A percentile compares a stretch with the other conserved stretches of the same genome.
phyloP scores from a whole-genome alignment of 371 early-diverging fungal species.

The Saksenaea oblongispora region DNA sequence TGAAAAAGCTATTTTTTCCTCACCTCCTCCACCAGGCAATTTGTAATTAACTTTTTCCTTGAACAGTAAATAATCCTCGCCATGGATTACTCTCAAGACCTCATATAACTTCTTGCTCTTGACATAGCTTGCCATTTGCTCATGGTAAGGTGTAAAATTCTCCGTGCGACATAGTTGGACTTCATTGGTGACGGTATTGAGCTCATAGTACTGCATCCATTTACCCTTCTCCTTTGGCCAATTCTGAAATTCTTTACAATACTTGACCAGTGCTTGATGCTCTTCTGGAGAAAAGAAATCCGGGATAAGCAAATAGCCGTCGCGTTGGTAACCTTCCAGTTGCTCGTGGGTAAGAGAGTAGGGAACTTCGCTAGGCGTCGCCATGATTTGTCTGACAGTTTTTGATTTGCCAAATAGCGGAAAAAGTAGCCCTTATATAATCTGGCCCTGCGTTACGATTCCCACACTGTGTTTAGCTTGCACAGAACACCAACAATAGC shows the following conservation, averaged over 20 bases:
- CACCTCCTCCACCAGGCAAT: conserved; percentile 58
- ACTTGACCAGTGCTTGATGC: conserved; percentile 30
- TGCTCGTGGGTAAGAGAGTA: conserved; percentile 45
- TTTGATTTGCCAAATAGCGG: neutral
- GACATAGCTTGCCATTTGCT: conserved; percentile 38
- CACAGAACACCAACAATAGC: no score
- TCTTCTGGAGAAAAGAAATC: conserved; percentile 52
- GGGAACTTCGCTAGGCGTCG: conserved; percentile 18
- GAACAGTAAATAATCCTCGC: conserved; percentile 54
- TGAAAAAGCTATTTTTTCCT: neutral
- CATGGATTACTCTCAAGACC: conserved; percentile 45
- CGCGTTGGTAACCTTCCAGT: conserved; percentile 33
- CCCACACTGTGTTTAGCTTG: no score
- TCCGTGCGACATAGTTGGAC: conserved; percentile 58
- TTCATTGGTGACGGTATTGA: conserved; percentile 35
- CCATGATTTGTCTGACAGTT: neutral
- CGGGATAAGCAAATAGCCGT: conserved; percentile 52
- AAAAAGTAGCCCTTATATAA: neutral
- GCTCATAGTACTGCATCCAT: conserved; percentile 65
- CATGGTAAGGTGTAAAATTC: conserved; percentile 56
- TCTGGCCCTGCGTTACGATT: no score
- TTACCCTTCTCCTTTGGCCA: conserved; percentile 58
- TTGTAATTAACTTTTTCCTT: conserved; percentile 65
- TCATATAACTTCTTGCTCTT: conserved; percentile 41
- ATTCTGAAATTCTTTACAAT: conserved; percentile 40